Evolutionary conservation across 2,329 filamentous ascomycete genomes (phyloP), one percentile per base, ranked within the genome.

Genomic region (Dactylella cylindrospora): DNA sequence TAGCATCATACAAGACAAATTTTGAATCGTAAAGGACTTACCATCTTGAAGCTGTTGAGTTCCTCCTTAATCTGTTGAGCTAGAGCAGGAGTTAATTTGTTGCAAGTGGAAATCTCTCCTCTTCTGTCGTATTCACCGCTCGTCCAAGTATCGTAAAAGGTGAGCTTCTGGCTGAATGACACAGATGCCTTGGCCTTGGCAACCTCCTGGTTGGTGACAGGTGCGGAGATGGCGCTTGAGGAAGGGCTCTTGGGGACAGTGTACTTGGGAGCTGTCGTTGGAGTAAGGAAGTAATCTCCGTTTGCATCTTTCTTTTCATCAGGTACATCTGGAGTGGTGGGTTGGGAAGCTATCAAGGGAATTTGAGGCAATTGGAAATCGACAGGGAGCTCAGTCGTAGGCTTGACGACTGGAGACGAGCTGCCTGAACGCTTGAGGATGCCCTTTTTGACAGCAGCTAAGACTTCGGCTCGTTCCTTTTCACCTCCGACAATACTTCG

Each of bases 1-100:
- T 32, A 23, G 2, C 7, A 22, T 45, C 22, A 15, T 20, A 6
- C 22, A 35, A 40, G 10, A 22, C 3, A 38, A 28, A 35, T 12
- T 12, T 20, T 29, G 9, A 8, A 28, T 23, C 3, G 5, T 15
- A 17, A 28, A 12, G 1, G 15, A 75, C 84, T 65, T 77, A 93
- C 89, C 93, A 98, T 98, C 75, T 98, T 98, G 80, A 98, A 98
- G 69, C 85, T 94, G 76, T 98, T 98, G 69, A 98, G 82, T 76
- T 98, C 93, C 76, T 98, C 93, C 76, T 97, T 97, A 76, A 98
- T 98, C 74, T 98, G 93, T 76, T 98, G 93, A 38, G 93, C 93
- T 66, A 98, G 81, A 80, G 96, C 90, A 9, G 93, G 93, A 41
- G 93, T 98, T 68, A 98, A 79, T 67, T 91, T 88, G 72, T 98